These are phyloP conservation scores for Eragrostis curvula DNA, from an alignment of 176 grass and related monocot species.

Conservation along the genomic window DNA sequence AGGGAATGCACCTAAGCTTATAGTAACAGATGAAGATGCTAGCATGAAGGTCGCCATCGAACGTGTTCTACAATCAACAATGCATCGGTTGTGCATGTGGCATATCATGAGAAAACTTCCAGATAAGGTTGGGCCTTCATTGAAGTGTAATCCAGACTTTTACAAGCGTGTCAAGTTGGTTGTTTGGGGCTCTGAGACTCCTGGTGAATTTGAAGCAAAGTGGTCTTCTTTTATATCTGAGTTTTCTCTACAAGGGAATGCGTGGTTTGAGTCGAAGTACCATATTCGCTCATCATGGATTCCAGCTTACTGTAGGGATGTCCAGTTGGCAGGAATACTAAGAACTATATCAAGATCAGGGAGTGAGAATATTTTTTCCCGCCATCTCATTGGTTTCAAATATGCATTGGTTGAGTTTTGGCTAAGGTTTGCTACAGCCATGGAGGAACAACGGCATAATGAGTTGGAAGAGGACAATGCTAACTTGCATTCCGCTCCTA, in stretches of 20 bases:
- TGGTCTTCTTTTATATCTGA: neutral
- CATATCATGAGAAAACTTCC: conserved; percentile 8
- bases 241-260: neutral
- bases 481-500: neutral
- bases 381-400: neutral
- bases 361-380: neutral
- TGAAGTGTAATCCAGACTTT: neutral
- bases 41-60: neutral
- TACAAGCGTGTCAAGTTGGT: neutral
- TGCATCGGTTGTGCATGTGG: conserved; percentile 3
- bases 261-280: neutral
- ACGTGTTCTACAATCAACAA: neutral
- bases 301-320: neutral
- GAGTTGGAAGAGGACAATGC: neutral
- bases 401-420: neutral
- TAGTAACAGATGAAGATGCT: conserved; percentile 2
- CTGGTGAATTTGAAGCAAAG: neutral
- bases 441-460: neutral
- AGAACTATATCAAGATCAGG: neutral
- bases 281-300: neutral
- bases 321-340: neutral
- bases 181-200: neutral
- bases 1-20: neutral
- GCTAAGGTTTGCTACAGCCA: neutral
- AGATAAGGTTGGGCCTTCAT: neutral